Evolutionary conservation across 495 filamentous ascomycete genomes (phyloP), one percentile per base, ranked within the genome.

Genomic region (Ramalina peruviana): DNA sequence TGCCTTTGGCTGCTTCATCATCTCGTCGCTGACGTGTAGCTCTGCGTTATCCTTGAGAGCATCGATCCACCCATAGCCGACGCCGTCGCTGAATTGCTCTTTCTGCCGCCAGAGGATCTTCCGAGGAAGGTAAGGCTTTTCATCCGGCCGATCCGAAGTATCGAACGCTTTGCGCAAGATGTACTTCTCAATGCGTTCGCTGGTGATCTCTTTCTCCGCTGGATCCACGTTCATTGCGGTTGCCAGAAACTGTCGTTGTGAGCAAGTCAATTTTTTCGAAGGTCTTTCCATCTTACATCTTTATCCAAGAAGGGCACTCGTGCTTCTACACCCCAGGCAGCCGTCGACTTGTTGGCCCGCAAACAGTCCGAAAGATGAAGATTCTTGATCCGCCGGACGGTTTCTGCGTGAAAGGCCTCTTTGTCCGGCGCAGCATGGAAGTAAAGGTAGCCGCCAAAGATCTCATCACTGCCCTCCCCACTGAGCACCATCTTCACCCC

Each of bases 21-120:
- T 88, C 73, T 97, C 92, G 61, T 96, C 88, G 20, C 83, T 90
- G 39, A 98, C 83, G 38, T 90, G 76, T 49, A 78, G 61, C 67
- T 90, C 87, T 53, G 92, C 93, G 53, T 82, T 80, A 64, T 96
- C 93, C 74, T 95, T 98, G 42, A 98, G 75, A 15, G 80, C 85
- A 62, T 98, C 93, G 67, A 97, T 96, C 92, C 92, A 98, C 53
- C 93, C 88, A 71, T 98, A 98, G 49, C 92, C 92, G 54, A 98
- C 93, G 65, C 92, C 92, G 62, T 98, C 92, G 48, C 81, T 87
- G 72, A 98, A 98, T 72, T 97, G 93, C 72, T 98, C 92, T 78
- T 98, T 98, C 72, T 98, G 92, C 60, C 92, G 78, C 85, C 86
- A 98, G 37, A 98, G 82, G 56, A 98, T 97, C 61, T 92, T 79